These are phyloP conservation scores for Leccinum sublutescens DNA, from an alignment of 768 basidiomycete genomes.

Conservation along the genomic window DNA sequence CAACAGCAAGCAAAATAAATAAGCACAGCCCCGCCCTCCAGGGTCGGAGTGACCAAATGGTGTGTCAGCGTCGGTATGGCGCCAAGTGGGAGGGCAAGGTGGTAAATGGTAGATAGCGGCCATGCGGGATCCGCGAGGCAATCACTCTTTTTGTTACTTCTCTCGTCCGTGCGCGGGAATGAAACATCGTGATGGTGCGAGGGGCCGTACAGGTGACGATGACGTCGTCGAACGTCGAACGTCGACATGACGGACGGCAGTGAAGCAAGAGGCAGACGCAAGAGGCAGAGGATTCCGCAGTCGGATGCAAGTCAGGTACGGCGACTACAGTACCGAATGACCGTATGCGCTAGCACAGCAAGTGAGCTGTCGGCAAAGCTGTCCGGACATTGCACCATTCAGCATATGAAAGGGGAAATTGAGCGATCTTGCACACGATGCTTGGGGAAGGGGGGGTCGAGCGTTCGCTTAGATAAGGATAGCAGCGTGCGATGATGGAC, in stretches of 20 bases:
- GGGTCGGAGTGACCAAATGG: background rate
- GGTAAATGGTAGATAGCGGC: constrained; percentile 13
- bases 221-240: constrained; percentile 16
- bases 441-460: constrained; percentile 5
- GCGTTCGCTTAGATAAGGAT: constrained; percentile 31
- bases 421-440: background rate
- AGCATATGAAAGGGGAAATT: background rate
- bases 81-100: background rate
- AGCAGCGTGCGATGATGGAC: background rate
- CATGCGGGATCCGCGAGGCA: constrained; percentile 33
- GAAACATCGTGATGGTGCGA: constrained; percentile 21
- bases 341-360: constrained; percentile 1
- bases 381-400: background rate
- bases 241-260: background rate
- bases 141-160: background rate
- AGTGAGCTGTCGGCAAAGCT: background rate
- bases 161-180: constrained; percentile 28
- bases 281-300: constrained; percentile 10
- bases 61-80: constrained; percentile 16
- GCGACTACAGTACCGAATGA: constrained; percentile 8
- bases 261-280: background rate
- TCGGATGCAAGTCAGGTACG: constrained; percentile 23
- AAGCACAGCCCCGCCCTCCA: constrained; percentile 18
- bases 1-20: constrained; percentile 15
- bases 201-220: constrained; percentile 19